These are phyloP conservation scores for Hymenochaete sp. DNA, from an alignment of 1,284 basidiomycete species.

Conservation along the genomic window DNA sequence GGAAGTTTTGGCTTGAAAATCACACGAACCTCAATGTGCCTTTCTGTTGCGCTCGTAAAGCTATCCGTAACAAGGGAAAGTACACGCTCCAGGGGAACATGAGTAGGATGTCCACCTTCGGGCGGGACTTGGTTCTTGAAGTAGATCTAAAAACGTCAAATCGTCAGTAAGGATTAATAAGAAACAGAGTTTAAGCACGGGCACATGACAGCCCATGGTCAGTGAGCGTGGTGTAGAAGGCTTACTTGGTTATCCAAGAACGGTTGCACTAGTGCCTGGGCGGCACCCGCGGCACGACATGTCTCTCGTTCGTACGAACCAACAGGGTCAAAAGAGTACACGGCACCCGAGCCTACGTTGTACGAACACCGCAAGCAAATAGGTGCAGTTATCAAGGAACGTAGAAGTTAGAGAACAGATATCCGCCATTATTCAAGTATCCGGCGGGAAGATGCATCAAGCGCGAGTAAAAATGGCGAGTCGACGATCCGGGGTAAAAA, in stretches of 20 bases:
- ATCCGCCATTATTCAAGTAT: too few species aligned
- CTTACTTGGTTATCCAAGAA: conserved; percentile 92
- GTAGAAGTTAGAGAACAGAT: too few species aligned
- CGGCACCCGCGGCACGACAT: conserved; percentile 89
- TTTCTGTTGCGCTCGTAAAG: conserved; percentile 88
- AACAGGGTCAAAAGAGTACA: conserved; percentile 95
- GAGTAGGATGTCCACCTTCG: conserved; percentile 59
- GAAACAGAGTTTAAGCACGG: conserved; percentile 1
- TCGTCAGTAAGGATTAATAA: background rate
- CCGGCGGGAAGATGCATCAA: too few species aligned
- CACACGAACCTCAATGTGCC: conserved; percentile 79
- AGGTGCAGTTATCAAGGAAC: too few species aligned
- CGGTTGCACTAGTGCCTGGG: conserved; percentile 84
- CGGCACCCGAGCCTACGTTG: conserved; percentile 73
- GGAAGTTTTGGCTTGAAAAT: background rate
- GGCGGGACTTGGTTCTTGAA: conserved; percentile 85
- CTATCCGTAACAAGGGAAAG: conserved; percentile 86
- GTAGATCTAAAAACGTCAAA: conserved; percentile 63
- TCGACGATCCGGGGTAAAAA: too few species aligned
- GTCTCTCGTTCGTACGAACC: conserved; percentile 93
- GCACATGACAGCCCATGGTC: too few species aligned
- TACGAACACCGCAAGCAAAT: too few species aligned
- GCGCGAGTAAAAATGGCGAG: too few species aligned
- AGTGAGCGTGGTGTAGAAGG: conserved; percentile 23
- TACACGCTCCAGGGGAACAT: conserved; percentile 75